These are phyloP conservation scores for Gaultheria prostrata DNA, from an alignment of 148 eudicot species.

Conservation along the genomic window DNA sequence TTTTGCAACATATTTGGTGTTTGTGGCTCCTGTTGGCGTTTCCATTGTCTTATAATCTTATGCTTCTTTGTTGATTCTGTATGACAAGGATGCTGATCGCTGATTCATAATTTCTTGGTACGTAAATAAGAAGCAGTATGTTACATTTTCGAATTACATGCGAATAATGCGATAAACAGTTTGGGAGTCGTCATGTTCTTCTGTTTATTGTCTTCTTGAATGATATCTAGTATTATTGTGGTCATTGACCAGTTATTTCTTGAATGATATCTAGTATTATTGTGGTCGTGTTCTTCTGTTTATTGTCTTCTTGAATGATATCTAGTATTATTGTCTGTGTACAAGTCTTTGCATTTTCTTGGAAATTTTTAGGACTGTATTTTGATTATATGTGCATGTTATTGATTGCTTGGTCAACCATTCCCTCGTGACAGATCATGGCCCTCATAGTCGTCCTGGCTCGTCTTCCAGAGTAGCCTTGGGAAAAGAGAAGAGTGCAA, in stretches of 20 bases:
- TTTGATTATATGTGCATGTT: neutral
- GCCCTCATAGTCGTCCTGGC: constrained; percentile 49
- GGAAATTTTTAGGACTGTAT: neutral
- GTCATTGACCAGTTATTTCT: neutral
- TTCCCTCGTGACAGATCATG: constrained; percentile 37
- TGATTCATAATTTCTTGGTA: neutral
- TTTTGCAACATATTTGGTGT: constrained; percentile 1
- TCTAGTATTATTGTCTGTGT: too few relatives aligned
- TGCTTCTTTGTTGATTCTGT: neutral
- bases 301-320: neutral
- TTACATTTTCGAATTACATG: neutral
- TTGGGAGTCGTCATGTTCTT: neutral
- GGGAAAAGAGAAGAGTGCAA: constrained; percentile 34
- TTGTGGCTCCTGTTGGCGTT: neutral
- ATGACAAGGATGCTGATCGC: neutral
- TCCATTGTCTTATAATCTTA: neutral
- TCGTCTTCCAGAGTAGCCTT: constrained; percentile 50
- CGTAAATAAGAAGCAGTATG: neutral
- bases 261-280: neutral
- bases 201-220: neutral
- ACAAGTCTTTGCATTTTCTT: neutral
- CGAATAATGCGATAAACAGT: neutral
- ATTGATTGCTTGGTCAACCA: constrained; percentile 18
- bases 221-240: neutral
- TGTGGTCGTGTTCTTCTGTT: too few relatives aligned